Evolutionary conservation across 257 asterid species (phyloP), one percentile per base, ranked within the genome.

Genomic region (Lithospermum erythrorhizon): DNA sequence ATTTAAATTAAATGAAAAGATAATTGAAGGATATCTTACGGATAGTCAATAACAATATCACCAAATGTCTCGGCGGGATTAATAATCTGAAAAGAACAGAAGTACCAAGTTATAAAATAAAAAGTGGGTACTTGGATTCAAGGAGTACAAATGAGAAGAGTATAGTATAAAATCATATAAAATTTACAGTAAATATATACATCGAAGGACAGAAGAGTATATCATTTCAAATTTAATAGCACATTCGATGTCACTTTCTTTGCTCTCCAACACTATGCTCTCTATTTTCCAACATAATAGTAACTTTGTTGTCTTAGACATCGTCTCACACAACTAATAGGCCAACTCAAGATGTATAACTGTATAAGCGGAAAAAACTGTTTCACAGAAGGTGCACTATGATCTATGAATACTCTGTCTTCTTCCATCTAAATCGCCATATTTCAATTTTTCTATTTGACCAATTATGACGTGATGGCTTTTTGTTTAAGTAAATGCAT

Each of bases 1-100:
- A 53, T 19, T 19, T 56, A 16, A 14, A 55, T 49, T 60, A 68
- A 62, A 74, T 32, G 67, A 22, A 21, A 22, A 56, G 27, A 56
- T 22, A 19, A 65, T 71, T 68, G 27, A 68, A 74, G 75, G 63
- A 61, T 56, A 65, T 81, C 98, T 89, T 84, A 93, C 97, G 97
- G 94, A 72, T 91, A 91, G 74, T 91, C 98, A 74, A 91, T 91
- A 67, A 88, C 95, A 63, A 91, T 93, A 78, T 93, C 97, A n/a
- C 98, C 98, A 77, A 93, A 93, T 59, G 98, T 93, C 78, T 93
- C 98, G 68, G 98, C 97, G 61, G 97, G 98, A 69, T 93, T 93
- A 81, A 93, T 81, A 59, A 84, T 47, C 99, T 93, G 96, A 59
- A 16, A 69, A 69, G 68, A 73, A 60, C 32, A 64, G 61, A 78